These are phyloP conservation scores for Epichloe typhina DNA, from an alignment of 2,329 filamentous ascomycete species.

Conservation along the genomic window DNA sequence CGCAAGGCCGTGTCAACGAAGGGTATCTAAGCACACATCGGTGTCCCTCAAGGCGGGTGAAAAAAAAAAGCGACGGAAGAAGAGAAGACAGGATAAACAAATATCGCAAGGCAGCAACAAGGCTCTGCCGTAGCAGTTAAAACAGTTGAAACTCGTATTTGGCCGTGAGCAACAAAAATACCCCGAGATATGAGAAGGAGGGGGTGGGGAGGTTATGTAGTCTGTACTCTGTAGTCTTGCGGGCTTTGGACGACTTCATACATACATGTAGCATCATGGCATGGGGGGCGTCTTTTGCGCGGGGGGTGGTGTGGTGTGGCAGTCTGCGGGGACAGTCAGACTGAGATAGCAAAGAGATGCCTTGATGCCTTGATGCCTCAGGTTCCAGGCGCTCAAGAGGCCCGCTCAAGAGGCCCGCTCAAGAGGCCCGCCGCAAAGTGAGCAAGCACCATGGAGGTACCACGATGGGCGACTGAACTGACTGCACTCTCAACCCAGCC, in stretches of 20 bases:
- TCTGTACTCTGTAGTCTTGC: conserved; percentile 1
- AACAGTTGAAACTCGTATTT: background rate
- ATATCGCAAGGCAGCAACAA: background rate
- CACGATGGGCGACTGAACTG: no score
- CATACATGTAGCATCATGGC: background rate
- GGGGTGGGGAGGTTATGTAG: conserved; percentile 5
- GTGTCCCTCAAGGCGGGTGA: background rate
- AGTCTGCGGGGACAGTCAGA: background rate
- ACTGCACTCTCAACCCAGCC: no score
- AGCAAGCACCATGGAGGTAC: no score
- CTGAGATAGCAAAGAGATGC: background rate
- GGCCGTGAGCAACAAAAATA: background rate
- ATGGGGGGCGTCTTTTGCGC: background rate
- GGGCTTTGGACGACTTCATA: background rate
- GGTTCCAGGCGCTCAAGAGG: background rate
- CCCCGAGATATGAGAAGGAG: conserved; percentile 1
- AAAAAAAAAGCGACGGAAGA: background rate
- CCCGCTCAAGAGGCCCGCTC: no score
- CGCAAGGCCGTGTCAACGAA: background rate
- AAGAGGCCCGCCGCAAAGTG: no score
- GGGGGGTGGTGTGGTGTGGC: background rate
- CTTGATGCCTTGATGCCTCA: background rate
- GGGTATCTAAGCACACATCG: background rate
- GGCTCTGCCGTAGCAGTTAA: background rate
- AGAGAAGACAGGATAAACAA: background rate